Evolutionary conservation across 2,329 filamentous ascomycete genomes (phyloP).

Genomic region (Blastomyces gilchristii): DNA sequence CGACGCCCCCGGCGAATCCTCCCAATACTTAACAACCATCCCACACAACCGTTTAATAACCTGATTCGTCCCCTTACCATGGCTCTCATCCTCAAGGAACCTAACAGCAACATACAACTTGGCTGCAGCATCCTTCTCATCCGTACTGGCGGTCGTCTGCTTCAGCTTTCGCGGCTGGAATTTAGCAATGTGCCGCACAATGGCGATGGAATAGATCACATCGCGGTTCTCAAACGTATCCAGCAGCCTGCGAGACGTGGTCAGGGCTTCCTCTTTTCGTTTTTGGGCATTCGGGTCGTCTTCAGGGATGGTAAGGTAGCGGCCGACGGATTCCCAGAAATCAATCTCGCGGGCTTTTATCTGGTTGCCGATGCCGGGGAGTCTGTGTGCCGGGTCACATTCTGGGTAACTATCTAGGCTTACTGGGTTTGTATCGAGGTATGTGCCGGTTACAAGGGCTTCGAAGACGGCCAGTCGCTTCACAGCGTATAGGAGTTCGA

Average conservation of each 20-base stretch:
- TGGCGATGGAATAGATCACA: conserved; percentile 78
- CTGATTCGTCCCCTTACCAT: conserved; percentile 61
- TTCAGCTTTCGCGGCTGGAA: conserved; percentile 38
- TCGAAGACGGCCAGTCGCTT: conserved; percentile 68
- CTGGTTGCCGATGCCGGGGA: conserved; percentile 12
- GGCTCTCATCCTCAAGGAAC: conserved; percentile 57
- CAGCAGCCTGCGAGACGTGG: conserved; percentile 57
- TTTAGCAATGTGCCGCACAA: conserved; percentile 64
- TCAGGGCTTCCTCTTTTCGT: conserved; percentile 56
- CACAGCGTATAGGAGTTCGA: conserved; percentile 53
- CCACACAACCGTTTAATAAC: conserved; percentile 61
- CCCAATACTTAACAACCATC: conserved; percentile 52
- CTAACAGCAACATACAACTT: conserved; percentile 59
- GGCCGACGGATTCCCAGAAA: conserved; percentile 73
- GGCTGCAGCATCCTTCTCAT: conserved; percentile 57
- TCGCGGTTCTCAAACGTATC: conserved; percentile 79
- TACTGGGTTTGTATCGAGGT: conserved; percentile 44
- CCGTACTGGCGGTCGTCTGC: conserved; percentile 48
- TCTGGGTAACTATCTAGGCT: conserved; percentile 19
- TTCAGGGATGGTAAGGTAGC: conserved; percentile 58
- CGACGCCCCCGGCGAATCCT: conserved; percentile 4
- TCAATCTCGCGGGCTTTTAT: conserved; percentile 49
- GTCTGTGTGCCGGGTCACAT: conserved; percentile 10
- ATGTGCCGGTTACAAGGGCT: conserved; percentile 61
- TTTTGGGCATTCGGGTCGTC: conserved; percentile 44